These are phyloP conservation scores for Rutstroemia sp. DNA, from an alignment of 2,329 filamentous ascomycete genomes.

Conservation along the genomic window DNA sequence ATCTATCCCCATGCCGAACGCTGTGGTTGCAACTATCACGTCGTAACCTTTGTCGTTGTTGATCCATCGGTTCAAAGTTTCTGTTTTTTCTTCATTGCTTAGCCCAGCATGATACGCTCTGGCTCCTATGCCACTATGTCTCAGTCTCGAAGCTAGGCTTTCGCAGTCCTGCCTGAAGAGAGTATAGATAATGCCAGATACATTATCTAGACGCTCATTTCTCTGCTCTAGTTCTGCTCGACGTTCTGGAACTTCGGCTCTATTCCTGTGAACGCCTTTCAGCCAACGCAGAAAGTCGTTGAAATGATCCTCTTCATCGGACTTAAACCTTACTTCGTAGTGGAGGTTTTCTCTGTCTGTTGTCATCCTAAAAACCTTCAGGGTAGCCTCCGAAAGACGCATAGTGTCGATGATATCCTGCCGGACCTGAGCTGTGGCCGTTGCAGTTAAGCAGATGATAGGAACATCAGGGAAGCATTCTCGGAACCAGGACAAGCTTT, in stretches of 20 bases:
- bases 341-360: constrained; percentile 82
- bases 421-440: constrained; percentile 73
- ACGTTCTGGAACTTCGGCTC: constrained; percentile 48
- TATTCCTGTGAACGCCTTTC: constrained; percentile 60
- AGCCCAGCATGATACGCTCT: constrained; percentile 67
- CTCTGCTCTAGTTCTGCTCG: constrained; percentile 48
- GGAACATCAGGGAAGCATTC: constrained; percentile 75
- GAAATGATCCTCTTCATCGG: constrained; percentile 65
- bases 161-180: constrained; percentile 70
- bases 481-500: constrained; percentile 79
- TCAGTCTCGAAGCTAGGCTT: constrained; percentile 56
- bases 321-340: constrained; percentile 80
- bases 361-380: constrained; percentile 75
- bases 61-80: constrained; percentile 66
- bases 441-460: constrained; percentile 88
- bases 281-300: constrained; percentile 73
- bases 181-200: constrained; percentile 75
- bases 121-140: constrained; percentile 63
- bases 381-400: constrained; percentile 52
- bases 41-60: constrained; percentile 70
- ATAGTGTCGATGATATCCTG: constrained; percentile 76
- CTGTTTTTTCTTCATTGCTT: constrained; percentile 59
- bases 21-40: constrained; percentile 89
- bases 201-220: constrained; percentile 51
- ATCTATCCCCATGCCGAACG: constrained; percentile 97